Conservation (phyloP, 345 rosid genomes). For the Hypericum perforatum region DNA sequence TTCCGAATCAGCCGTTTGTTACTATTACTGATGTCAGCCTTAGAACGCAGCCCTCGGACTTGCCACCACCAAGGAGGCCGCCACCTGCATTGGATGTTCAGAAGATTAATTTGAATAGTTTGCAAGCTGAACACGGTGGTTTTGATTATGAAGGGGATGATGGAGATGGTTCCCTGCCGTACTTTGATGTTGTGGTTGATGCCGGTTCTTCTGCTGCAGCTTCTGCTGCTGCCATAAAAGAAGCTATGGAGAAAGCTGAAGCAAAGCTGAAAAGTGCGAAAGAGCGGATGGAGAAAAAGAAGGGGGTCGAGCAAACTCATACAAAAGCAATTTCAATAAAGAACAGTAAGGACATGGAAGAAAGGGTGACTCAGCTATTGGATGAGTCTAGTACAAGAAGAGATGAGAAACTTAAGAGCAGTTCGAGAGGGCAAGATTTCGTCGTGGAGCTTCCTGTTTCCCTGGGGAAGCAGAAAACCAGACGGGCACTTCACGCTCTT, state of each 20-base stretch:
- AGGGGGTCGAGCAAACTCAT: constrained; percentile 28
- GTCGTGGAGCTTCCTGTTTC: constrained; percentile 15
- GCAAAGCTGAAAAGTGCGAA: constrained; percentile 62
- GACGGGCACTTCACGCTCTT: constrained; percentile 15
- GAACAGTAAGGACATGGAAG: constrained; percentile 29
- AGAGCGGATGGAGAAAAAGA: constrained; percentile 60
- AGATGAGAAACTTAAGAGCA: constrained; percentile 14
- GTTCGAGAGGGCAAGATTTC: constrained; percentile 17
- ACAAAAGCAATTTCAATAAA: constrained; percentile 24
- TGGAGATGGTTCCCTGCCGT: constrained; percentile 49
- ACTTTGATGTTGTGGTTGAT: constrained; percentile 93
- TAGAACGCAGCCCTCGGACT: constrained; percentile 61
- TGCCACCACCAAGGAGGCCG: constrained; percentile 85
- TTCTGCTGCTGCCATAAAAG: constrained; percentile 65
- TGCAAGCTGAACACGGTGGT: constrained; percentile 26
- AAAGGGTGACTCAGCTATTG: constrained; percentile 14
- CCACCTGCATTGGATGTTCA: constrained; percentile 42
- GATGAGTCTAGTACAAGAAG: constrained; percentile 10
- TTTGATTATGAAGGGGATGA: constrained; percentile 32
- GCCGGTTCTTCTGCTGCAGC: constrained; percentile 65
- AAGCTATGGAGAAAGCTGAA: constrained; percentile 75
- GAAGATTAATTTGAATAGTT: constrained; percentile 25
- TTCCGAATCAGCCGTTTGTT: constrained; percentile 42
- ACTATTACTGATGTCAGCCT: constrained; percentile 71
- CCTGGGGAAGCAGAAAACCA: constrained; percentile 23